phyloP scores from a whole-genome alignment of 1,284 basidiomycete species.

The Tilletia setariae region DNA sequence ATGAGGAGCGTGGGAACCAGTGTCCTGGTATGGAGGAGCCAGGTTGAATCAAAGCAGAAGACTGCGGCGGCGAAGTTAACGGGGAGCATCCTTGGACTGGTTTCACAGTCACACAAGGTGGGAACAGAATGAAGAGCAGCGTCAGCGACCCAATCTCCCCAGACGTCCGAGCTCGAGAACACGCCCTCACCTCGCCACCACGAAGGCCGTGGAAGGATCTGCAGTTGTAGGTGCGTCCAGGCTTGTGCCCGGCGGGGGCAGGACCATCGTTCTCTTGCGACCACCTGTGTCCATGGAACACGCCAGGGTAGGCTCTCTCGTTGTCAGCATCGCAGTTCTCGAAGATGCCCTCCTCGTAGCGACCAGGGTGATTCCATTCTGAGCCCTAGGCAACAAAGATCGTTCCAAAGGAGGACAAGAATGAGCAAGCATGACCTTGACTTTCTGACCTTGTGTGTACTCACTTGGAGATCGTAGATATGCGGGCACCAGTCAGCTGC shows the following conservation, averaged over 20 bases:
- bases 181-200: too few relatives aligned
- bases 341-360: constrained; percentile 32
- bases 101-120: too few relatives aligned
- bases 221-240: constrained; percentile 28
- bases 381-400: constrained; percentile 30
- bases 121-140: too few relatives aligned
- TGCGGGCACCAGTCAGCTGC: constrained; percentile 33
- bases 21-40: too few relatives aligned
- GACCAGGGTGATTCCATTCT: constrained; percentile 38
- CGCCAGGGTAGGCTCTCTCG: constrained; percentile 26
- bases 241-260: constrained; percentile 28
- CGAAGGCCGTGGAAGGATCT: constrained; percentile 1
- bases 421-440: not conserved
- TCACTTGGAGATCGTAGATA: constrained; percentile 32
- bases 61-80: too few relatives aligned
- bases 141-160: too few relatives aligned
- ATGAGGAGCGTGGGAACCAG: too few relatives aligned
- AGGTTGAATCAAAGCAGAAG: too few relatives aligned
- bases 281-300: constrained; percentile 30
- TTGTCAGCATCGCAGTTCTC: constrained; percentile 34
- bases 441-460: not conserved
- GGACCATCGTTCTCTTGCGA: constrained; percentile 27
- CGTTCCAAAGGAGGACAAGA: not conserved
- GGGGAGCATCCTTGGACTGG: too few relatives aligned
- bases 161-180: too few relatives aligned